Evolutionary conservation across 225 moss, liverwort and hornwort genomes (phyloP), one percentile per base, ranked within the genome.

Genomic region (Asterella californica): DNA sequence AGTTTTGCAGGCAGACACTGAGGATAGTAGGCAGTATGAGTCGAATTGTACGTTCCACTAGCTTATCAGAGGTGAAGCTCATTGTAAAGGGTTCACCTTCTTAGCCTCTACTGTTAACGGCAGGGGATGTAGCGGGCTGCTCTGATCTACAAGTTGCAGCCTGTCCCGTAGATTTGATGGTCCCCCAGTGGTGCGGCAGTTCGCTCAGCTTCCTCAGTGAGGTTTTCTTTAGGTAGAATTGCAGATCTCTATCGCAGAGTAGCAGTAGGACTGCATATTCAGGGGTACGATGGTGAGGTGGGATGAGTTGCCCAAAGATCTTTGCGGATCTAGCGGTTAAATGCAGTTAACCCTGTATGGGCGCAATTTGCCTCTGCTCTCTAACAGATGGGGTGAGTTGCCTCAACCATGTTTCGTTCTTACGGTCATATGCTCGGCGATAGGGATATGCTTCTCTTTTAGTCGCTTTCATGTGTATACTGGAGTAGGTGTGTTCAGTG

Each of bases 1-100:
- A 93, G 77, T 84, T 76, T 83, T 72, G 92, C 97, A 94, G 92
- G 91, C 87, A 87, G 65, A 81, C 88, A 91, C 86, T 88, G 87
- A 84, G 93, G 89, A 88, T 82, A 81, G 9, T 77, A 48, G 77
- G 50, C 75, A 76, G 55, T 53, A 61, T 15, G 42, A 78, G 67
- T 17, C 54, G 59, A 80, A 46, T 62, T 52, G 78, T 22, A 6
- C 62, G 71, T 57, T 8, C 34, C 68, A 70, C 47, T 47, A 70
- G 30, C 27, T 32, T 10, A 32, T 33, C 54, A 4, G 27, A 55
- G 52, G 36, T 75, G 52, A 57, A 34, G 32, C n/a, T 46, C 42
- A 25, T 15, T 21, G 17, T 34, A 21, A 72, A 57, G 55, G 29
- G 55, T 32, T 57, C 50, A 34, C 55, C 30, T 17, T 21, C 29